Evolutionary conservation across 225 moss, liverwort and hornwort species (phyloP), one percentile per base, ranked within the genome.

Genomic region (Physcomitrellopsis africana): DNA sequence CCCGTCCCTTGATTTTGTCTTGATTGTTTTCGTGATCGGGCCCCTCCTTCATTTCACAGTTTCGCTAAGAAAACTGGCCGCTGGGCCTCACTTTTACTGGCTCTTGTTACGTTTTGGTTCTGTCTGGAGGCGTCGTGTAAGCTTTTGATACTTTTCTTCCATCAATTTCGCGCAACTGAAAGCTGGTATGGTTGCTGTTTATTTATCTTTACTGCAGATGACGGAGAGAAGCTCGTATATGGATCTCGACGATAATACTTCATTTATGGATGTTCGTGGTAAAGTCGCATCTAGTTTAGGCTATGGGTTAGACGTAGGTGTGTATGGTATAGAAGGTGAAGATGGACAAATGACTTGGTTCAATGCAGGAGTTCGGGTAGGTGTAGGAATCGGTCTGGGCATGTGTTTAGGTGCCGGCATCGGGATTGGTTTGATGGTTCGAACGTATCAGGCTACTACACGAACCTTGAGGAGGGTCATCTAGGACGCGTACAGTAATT

Each of bases 281-380:
- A 84, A 84, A 73, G 68, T 71, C 16, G 76, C 82, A 45, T 72
- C 80, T 52, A 75, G 76, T 8, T 37, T 84, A 37, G 72, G 79
- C 44, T 84, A 84, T 52, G 80, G 70, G 1, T 65, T 86, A 49
- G 82, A 88, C 49, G 77, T 64, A 29, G 72, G 82, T 72, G 8
- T 80, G n/a, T 85, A 89, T 63, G 78, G 82, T 18, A n/a, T 82
- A 26, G 89, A 89, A 63, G 80, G 82, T 10, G 89, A 89, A 51
- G 89, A 89, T 52, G 86, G 89, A 9, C 66, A 89, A 60, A 80
- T 89, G 83, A 80, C 84, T 10, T 89, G 89, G 89, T 89, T 89
- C 24, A 89, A 89, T 60, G 86, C 89, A 0, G 89, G 89, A 57
- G 84, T 89, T 47, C 79, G 89, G 73, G 89, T 89, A 0, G 89